A percentile compares a stretch with the other conserved stretches of the same genome.
phyloP scores from a whole-genome alignment of 2,329 filamentous ascomycete species.

The Xenosphaeropsis pyriputrescens region DNA sequence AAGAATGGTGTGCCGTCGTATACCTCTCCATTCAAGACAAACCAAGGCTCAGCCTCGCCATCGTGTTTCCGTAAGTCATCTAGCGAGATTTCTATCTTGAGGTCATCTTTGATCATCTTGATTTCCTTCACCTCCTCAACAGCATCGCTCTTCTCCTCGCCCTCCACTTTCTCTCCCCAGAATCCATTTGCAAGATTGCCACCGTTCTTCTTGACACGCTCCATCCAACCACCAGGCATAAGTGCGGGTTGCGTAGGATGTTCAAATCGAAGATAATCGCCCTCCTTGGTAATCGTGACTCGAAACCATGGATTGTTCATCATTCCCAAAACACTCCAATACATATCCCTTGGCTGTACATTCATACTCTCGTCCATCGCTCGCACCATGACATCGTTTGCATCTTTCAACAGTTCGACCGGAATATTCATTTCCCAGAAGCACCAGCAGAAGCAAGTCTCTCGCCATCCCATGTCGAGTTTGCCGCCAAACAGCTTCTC shows the following conservation, averaged over 20 bases:
- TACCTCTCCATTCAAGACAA: conserved; percentile 76
- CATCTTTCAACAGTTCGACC: conserved; percentile 41
- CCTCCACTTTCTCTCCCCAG: conserved; percentile 63
- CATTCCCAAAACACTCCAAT: conserved; percentile 91
- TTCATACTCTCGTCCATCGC: conserved; percentile 87
- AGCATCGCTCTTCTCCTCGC: conserved; percentile 28
- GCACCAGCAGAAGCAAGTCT: conserved; percentile 80
- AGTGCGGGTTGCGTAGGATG: conserved; percentile 75
- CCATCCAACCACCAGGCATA: conserved; percentile 83
- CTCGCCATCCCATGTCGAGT: conserved; percentile 69
- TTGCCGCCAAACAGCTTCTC: conserved; percentile 59
- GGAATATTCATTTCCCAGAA: conserved; percentile 70
- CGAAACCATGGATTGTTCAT: conserved; percentile 97
- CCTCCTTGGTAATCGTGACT: conserved; percentile 59
- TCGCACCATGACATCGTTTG: conserved; percentile 64
- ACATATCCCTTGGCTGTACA: conserved; percentile 82
- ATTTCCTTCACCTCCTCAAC: conserved; percentile 47
- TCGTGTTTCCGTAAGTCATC: conserved; percentile 60
- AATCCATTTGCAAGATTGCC: conserved; percentile 68
- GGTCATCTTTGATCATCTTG: conserved; percentile 58
- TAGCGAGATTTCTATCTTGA: conserved; percentile 49
- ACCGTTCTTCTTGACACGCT: conserved; percentile 68
- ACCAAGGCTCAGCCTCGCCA: conserved; percentile 59
- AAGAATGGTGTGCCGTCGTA: conserved; percentile 77
- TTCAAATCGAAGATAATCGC: conserved; percentile 56